phyloP scores from a whole-genome alignment of 2,329 filamentous ascomycete genomes.

The Aspergillus intermedius region DNA sequence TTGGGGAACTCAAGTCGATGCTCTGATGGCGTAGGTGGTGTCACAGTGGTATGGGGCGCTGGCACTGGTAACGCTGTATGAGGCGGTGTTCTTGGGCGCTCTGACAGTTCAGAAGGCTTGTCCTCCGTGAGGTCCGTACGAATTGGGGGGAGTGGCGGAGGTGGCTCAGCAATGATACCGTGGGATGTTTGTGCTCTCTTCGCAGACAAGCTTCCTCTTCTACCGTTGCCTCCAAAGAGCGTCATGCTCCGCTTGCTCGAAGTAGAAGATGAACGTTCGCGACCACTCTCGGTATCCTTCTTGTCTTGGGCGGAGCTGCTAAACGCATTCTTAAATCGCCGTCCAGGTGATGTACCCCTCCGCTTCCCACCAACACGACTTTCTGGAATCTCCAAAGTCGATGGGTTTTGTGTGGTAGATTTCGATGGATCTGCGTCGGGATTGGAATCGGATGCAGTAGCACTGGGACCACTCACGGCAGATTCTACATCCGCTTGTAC shows the following conservation, averaged over 20 bases:
- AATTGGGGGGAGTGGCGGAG: slow-evolving; percentile 30
- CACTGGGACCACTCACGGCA: slow-evolving; percentile 22
- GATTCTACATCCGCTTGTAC: slow-evolving; percentile 21
- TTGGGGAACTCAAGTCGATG: slow-evolving; percentile 29
- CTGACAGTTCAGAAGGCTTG: slow-evolving; percentile 17
- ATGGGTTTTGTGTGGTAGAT: slow-evolving; percentile 21
- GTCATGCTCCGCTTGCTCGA: slow-evolving; percentile 35
- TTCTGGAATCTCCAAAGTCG: slow-evolving; percentile 27
- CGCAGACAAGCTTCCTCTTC: slow-evolving; percentile 23
- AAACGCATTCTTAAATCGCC: slow-evolving; percentile 67
- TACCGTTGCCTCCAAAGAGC: slow-evolving; percentile 33
- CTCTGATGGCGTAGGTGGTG: slow-evolving; percentile 58
- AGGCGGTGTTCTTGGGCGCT: slow-evolving; percentile 27
- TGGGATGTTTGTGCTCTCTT: slow-evolving; percentile 19
- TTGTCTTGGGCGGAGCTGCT: slow-evolving; percentile 46
- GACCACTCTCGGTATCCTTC: slow-evolving; percentile 45
- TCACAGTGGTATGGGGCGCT: slow-evolving; percentile 49
- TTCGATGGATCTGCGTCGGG: slow-evolving; percentile 28
- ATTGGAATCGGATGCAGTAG: slow-evolving; percentile 37
- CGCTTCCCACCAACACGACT: slow-evolving; percentile 36
- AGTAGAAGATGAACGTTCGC: slow-evolving; percentile 39
- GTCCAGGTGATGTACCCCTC: slow-evolving; percentile 62
- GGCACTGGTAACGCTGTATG: slow-evolving; percentile 28
- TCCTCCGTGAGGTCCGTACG: slow-evolving; percentile 24
- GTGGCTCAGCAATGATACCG: slow-evolving; percentile 16